Evolutionary conservation across 257 asterid genomes (phyloP).

Genomic region (Fraxinus quadrangulata): DNA sequence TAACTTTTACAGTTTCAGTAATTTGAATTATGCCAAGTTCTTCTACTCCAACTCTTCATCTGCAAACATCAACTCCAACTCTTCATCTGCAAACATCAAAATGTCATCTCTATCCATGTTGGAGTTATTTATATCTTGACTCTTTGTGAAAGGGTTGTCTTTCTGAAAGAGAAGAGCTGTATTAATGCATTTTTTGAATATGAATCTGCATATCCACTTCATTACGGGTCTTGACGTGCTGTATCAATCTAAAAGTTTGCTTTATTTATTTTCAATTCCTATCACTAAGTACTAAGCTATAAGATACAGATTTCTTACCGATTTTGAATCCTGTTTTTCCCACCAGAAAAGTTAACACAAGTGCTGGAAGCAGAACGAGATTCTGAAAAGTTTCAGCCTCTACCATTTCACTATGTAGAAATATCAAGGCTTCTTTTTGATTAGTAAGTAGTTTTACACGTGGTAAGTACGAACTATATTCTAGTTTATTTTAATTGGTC

Average conservation of each 20-base stretch:
- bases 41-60: background rate
- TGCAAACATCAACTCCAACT: no score
- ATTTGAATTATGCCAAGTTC: background rate
- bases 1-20: background rate
- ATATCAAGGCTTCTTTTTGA: constrained; percentile 92
- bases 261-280: constrained; percentile 16
- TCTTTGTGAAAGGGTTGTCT: background rate
- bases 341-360: constrained; percentile 69
- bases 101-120: background rate
- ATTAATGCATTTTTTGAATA: background rate
- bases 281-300: background rate
- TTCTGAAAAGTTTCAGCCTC: constrained; percentile 77
- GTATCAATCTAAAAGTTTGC: constrained; percentile 1
- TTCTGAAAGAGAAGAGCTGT: background rate
- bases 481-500: constrained; percentile 21
- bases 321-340: constrained; percentile 13
- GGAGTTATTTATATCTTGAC: background rate
- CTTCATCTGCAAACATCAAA: no score
- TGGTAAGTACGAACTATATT: background rate
- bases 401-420: constrained; percentile 96
- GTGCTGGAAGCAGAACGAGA: constrained; percentile 92
- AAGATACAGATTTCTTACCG: constrained; percentile 20
- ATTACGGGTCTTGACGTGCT: background rate
- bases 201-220: background rate
- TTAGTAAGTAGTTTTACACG: constrained; percentile 53